These are phyloP conservation scores for Pterocarpus macrocarpus DNA, from an alignment of 306 rosid genomes.

Conservation along the genomic window DNA sequence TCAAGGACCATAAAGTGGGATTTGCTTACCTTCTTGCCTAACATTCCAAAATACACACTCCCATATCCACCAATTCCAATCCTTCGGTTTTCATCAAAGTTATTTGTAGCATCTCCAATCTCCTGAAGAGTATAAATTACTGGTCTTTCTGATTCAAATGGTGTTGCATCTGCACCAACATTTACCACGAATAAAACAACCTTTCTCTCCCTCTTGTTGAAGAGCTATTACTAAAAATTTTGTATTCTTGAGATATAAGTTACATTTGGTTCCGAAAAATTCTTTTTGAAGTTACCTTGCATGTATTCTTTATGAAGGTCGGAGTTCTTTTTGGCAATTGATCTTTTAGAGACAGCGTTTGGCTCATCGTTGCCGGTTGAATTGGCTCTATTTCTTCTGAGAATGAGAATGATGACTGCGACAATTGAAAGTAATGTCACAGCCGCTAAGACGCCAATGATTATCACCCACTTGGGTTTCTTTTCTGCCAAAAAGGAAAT, in stretches of 20 bases:
- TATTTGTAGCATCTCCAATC: constrained; percentile 73
- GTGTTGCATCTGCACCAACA: constrained; percentile 56
- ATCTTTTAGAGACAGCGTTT: constrained; percentile 50
- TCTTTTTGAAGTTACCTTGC: constrained; percentile 59
- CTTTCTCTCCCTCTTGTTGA: background rate
- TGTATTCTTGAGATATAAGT: background rate
- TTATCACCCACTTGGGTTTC: constrained; percentile 47
- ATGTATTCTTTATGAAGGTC: constrained; percentile 46
- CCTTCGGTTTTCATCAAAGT: constrained; percentile 67
- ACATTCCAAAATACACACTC: constrained; percentile 71
- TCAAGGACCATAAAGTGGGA: constrained; percentile 1
- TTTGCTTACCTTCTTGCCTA: constrained; percentile 67
- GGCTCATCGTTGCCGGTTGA: constrained; percentile 44
- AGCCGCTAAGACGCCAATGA: constrained; percentile 52
- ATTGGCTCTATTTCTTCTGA: constrained; percentile 46
- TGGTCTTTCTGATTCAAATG: constrained; percentile 74
- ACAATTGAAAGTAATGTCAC: constrained; percentile 61
- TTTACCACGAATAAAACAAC: constrained; percentile 38
- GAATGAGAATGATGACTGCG: constrained; percentile 51
- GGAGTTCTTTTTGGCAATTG: constrained; percentile 48
- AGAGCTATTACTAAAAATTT: background rate
- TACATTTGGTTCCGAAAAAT: constrained; percentile 10
- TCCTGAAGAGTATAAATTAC: constrained; percentile 63
- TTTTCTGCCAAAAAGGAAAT: constrained; percentile 50
- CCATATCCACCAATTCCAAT: constrained; percentile 93